Base-by-base conservation (phyloP, 2,329 filamentous ascomycete species). In the Dactylonectria macrodidyma region DNA sequence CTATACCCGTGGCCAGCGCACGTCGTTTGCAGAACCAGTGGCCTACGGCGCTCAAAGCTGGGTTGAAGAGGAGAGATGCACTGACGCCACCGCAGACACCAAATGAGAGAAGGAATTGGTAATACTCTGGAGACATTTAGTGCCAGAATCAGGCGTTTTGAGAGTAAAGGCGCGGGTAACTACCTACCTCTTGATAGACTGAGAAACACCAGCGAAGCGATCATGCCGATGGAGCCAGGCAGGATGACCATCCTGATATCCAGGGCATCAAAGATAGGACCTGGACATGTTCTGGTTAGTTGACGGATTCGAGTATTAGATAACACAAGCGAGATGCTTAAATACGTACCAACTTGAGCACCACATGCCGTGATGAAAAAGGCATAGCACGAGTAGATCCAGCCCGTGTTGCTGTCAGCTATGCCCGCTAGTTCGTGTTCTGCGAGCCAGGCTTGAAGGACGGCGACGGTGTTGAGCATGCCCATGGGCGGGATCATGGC, bases 51-150 rank as follows among this genome's bases (percentile, higher is more conserved):
- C 89, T 87, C 44, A 94, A 82, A 11, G 89, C 87, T 0, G 92
- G 91, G 0, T 91, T 94, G 78, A 93, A 93, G 47, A 94, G 87
- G 16, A 93, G 82, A 1, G 90, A 91, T 0, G 89, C 89, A 1
- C 90, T 90, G 0, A 90, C 71, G 3, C 92, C 92, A n/a, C 88
- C 89, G 1, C 93, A 76, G 0, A 94, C 79, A 6, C 91, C 91
- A 70, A 93, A 92, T 3, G 88, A 86, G 30, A 95, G 80, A 76
- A 94, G 87, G 75, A 94, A 93, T 50, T 94, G 91, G 85, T 90
- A 93, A 76, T 91, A 92, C 70, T 88, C 79, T 83, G 5, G 12
- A 0, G 16, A n/a, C 5, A 3, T 10, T 2, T 2, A 38, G 26
- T 30, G 2, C 3, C 2, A 26, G 44, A 1, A 9, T 14, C 9